A percentile compares a stretch with the other conserved stretches of the same genome.
Conservation (phyloP, 352 stramenopile species). For the Globisporangium camurandrum region DNA sequence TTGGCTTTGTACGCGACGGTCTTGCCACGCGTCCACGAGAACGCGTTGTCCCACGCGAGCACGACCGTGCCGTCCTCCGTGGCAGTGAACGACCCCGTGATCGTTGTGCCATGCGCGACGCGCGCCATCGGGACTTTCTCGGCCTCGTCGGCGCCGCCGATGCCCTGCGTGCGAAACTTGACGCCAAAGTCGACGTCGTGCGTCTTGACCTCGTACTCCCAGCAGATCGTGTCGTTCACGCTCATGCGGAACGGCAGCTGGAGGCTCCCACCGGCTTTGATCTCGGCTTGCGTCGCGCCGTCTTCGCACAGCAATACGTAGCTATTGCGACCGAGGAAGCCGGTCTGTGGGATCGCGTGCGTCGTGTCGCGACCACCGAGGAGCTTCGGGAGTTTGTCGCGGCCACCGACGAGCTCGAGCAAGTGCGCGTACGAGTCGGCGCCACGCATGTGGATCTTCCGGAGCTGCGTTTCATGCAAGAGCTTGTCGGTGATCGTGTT, state of each 20-base stretch:
- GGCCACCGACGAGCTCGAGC: constrained; percentile 33
- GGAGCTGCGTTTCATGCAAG: constrained; percentile 44
- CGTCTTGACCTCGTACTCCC: constrained; percentile 60
- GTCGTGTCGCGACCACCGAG: constrained; percentile 45
- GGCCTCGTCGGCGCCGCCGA: constrained; percentile 49
- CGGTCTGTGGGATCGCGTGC: constrained; percentile 53
- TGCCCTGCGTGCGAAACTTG: constrained; percentile 64
- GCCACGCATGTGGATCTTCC: constrained; percentile 54
- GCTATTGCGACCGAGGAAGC: constrained; percentile 49
- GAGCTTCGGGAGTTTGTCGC: constrained; percentile 47
- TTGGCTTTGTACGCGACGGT: constrained; percentile 71
- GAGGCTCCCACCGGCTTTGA: constrained; percentile 45
- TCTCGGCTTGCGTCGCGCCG: constrained; percentile 55
- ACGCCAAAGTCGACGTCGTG: constrained; percentile 63
- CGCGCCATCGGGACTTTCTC: constrained; percentile 45
- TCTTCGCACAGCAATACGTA: constrained; percentile 67
- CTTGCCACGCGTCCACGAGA: constrained; percentile 62
- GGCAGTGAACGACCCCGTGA: constrained; percentile 54
- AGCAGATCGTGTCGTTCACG: constrained; percentile 68
- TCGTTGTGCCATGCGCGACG: constrained; percentile 22
- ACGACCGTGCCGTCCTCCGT: constrained; percentile 59
- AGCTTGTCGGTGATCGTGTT: constrained; percentile 41
- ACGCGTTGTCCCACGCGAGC: constrained; percentile 69
- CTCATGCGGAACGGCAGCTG: constrained; percentile 66
- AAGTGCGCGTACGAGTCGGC: constrained; percentile 31